Base-by-base conservation (phyloP, 2,329 filamentous ascomycete genomes). In the Diaporthe longicolla region DNA sequence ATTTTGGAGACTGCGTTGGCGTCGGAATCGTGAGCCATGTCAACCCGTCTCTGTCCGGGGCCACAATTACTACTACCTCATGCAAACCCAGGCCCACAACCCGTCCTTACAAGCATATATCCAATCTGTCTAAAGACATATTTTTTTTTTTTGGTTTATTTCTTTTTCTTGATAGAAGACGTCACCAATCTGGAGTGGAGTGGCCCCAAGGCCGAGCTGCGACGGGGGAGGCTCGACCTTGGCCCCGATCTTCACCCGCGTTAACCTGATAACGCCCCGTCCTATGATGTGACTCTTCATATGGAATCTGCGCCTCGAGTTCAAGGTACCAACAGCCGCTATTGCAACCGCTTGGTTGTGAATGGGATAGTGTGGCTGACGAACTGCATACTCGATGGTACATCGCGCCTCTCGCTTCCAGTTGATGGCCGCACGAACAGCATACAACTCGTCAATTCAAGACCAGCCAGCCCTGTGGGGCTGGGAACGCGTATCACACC, bases 401-500 rank as follows among this genome's bases (percentile, higher is more conserved):
- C 63, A 52, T 52, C 63, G 63, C 21, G 29, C 21, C 45, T 15
- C 26, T 66, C 45, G 45, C 29, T 52, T 52, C 29, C 45, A 32
- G 45, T 52, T 17, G n/a, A 37, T 52, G 15, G 63, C 45, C 19
- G n/a, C 48, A 24, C 63, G n/a, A 37, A 26, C 29, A 52, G 61
- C 45, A 52, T 45, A 48, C 29, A 52, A 66, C 29, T 66, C 21
- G 29, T 66, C 45, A 52, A 26, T 40, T 17, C 24, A 48, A 17
- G 32, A 37, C 45, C 32, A 48, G 24, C 63, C 63, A 66, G 63
- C 63, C 45, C 45, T 52, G 63, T 66, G 63, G 45, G 63, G 45
- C 63, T 66, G 45, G 19, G 13, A 37, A 26, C 8, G 19, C 13
- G 9, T 52, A 52, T 66, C 48, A 68, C 40, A 40, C 63, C 48